Base-by-base conservation (phyloP, 495 filamentous ascomycete species). In the Hypoxylon fuscum region DNA sequence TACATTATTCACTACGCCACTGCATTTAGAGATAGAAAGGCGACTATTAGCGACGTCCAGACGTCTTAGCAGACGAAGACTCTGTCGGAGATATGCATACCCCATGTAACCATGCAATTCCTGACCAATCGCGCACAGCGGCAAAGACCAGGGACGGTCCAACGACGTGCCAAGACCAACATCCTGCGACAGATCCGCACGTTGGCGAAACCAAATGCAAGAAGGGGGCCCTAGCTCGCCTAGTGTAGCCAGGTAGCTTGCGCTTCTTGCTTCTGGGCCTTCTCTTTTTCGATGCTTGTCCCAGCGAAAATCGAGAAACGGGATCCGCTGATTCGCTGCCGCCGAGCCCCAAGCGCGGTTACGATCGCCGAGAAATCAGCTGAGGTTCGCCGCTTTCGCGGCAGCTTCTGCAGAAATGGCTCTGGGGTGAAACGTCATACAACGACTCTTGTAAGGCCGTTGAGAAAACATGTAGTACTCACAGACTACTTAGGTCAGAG, bases 171-270 rank as follows among this genome's bases (percentile, higher is more conserved):
- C 56, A 61, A 66, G 63, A 32, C 51, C 32, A 43, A 25, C 45
- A 52, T 48, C 25, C 63, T 66, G 63, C 57, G 63, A 66, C 63
- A 66, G 63, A 66, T 61, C 63, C 63, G 56, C 52, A 57, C 35
- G 42, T 61, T 66, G 35, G 62, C 62, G 63, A 66, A 66, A 66
- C 63, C 31, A 48, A 48, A 55, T 55, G 62, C 55, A 59, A 47
- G 62, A 59, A 59, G 38, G n/a, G 22, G 44, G 31, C 25, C 18
- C 35, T 41, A 31, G 22, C 11, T 14, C 2, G 17, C 12, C 14
- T 21, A 12, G 23, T 18, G 41, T 21, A 9, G 17, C 41, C 5
- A 9, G 4, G 5, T 17, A 11, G 38, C 9, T 20, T 18, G 3
- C 14, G 2, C n/a, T 18, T 12, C 18, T 9, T 27, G 20, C 41